Conservation (phyloP, 495 filamentous ascomycete genomes). For the Tetracladium marchalianum region DNA sequence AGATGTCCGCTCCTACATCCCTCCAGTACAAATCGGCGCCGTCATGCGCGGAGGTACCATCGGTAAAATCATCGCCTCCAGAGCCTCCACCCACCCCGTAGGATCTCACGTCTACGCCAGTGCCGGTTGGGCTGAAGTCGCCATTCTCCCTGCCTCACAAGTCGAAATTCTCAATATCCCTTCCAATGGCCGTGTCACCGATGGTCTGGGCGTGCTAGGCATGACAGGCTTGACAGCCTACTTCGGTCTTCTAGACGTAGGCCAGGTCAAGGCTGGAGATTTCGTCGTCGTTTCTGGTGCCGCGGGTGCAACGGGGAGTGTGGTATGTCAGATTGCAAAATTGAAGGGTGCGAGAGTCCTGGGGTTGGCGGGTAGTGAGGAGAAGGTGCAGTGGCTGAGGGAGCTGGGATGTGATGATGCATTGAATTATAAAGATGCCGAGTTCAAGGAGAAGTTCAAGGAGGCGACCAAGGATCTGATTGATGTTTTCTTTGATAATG, state of each 20-base stretch:
- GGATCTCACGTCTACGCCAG: constrained; percentile 43
- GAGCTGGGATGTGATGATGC: constrained; percentile 55
- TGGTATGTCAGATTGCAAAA: constrained; percentile 62
- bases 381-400: constrained; percentile 52
- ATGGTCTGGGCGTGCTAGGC: constrained; percentile 48
- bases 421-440: constrained; percentile 53
- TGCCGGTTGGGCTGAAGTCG: constrained; percentile 55
- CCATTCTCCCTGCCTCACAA: constrained; percentile 31
- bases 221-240: constrained; percentile 58
- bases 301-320: constrained; percentile 59
- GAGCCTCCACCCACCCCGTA: constrained; percentile 27
- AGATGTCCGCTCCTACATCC: constrained; percentile 54
- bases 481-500: constrained; percentile 63
- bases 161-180: constrained; percentile 35
- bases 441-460: constrained; percentile 46
- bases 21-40: constrained; percentile 53
- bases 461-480: constrained; percentile 52
- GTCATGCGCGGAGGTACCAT: constrained; percentile 59
- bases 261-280: constrained; percentile 44
- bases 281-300: constrained; percentile 60
- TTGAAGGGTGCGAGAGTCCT: constrained; percentile 48
- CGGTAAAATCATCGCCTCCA: constrained; percentile 35
- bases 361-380: constrained; percentile 55
- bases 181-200: constrained; percentile 38
- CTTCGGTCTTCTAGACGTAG: constrained; percentile 53